phyloP scores from a whole-genome alignment of 2,329 filamentous ascomycete species.

The Mollisiaceae sp. region DNA sequence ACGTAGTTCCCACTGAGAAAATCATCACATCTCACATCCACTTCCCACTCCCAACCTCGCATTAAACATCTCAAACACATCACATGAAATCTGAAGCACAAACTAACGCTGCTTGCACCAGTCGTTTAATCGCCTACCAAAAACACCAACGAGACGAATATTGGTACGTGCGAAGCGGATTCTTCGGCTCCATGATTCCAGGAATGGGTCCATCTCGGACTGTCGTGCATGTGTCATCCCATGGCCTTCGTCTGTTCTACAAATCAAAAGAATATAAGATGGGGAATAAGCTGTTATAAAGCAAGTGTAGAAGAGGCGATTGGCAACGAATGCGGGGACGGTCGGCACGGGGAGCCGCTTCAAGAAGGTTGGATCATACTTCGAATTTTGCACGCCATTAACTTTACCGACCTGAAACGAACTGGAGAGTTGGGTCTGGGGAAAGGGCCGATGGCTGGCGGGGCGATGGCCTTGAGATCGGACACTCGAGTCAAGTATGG shows the following conservation, averaged over 20 bases:
- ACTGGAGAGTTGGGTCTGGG: not conserved
- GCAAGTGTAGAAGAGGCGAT: not conserved
- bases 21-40: not conserved
- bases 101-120: not conserved
- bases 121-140: not conserved
- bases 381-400: not conserved
- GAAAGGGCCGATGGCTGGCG: not conserved
- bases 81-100: constrained; percentile 1
- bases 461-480: constrained; percentile 1
- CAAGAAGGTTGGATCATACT: not conserved
- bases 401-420: not conserved
- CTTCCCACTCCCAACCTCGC: not conserved
- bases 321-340: constrained; percentile 6
- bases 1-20: not conserved
- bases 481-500: not conserved
- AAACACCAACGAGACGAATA: not conserved
- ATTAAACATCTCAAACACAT: constrained; percentile 1
- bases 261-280: not conserved
- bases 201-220: not conserved
- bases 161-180: constrained; percentile 1
- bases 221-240: not conserved
- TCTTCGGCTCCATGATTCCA: not conserved
- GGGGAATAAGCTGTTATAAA: constrained; percentile 6
- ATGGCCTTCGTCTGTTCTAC: not conserved
- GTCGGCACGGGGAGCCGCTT: not conserved